phyloP scores from a whole-genome alignment of 345 rosid species.

The Erodium maritimum region DNA sequence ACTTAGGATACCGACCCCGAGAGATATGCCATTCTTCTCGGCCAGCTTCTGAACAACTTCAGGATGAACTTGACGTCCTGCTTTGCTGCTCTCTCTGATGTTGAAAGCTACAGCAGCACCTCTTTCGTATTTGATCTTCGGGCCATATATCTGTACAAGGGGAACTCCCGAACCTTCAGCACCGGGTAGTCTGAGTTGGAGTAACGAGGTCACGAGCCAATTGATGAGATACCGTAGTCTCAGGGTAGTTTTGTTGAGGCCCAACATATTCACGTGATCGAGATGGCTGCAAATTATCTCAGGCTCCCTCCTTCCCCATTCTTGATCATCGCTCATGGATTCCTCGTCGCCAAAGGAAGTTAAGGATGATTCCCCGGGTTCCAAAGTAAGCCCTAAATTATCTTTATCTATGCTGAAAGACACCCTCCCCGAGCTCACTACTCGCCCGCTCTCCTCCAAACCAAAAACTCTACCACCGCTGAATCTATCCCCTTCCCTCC shows the following conservation, averaged over 20 bases:
- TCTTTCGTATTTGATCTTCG: constrained; percentile 61
- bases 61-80: constrained; percentile 34
- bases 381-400: constrained; percentile 20
- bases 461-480: constrained; percentile 32
- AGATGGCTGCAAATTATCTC: constrained; percentile 65
- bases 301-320: constrained; percentile 64
- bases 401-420: constrained; percentile 41
- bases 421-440: constrained; percentile 30
- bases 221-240: constrained; percentile 66
- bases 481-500: constrained; percentile 41
- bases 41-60: constrained; percentile 52
- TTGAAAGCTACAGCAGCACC: constrained; percentile 64
- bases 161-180: constrained; percentile 24
- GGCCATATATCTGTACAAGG: constrained; percentile 59
- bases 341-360: constrained; percentile 38
- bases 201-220: constrained; percentile 77
- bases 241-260: constrained; percentile 66
- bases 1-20: constrained; percentile 49
- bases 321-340: constrained; percentile 39
- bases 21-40: constrained; percentile 44
- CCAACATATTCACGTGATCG: constrained; percentile 62
- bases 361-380: constrained; percentile 50
- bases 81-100: constrained; percentile 22
- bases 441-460: constrained; percentile 29
- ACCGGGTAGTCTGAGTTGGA: constrained; percentile 50